A percentile compares a stretch with the other conserved stretches of the same genome.
Evolutionary conservation across 2,329 filamentous ascomycete species (phyloP).

Genomic region (Penicillium sp.): DNA sequence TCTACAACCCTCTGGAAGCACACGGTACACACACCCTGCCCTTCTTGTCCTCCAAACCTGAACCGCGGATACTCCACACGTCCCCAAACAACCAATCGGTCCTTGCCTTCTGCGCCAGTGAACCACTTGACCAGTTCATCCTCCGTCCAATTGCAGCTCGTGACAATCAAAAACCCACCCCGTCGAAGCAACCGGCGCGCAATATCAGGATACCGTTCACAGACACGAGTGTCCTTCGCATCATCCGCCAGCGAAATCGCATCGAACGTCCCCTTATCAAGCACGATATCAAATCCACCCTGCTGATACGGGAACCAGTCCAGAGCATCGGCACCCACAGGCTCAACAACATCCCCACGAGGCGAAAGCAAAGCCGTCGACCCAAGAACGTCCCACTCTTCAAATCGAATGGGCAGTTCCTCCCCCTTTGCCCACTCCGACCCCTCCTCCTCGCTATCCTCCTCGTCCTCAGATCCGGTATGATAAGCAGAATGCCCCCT

Average conservation of each 20-base stretch:
- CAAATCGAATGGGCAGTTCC: constrained; percentile 46
- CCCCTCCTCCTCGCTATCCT: constrained; percentile 48
- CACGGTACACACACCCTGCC: constrained; percentile 83
- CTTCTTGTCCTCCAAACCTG: constrained; percentile 82
- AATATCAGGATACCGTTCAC: constrained; percentile 70
- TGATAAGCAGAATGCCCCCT: constrained; percentile 37
- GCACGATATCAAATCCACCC: constrained; percentile 77
- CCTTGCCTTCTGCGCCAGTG: constrained; percentile 41
- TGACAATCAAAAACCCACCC: constrained; percentile 76
- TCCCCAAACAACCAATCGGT: constrained; percentile 60
- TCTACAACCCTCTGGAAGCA: constrained; percentile 63
- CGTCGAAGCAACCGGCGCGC: constrained; percentile 67
- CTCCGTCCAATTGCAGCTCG: constrained; percentile 98
- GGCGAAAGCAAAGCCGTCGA: constrained; percentile 30
- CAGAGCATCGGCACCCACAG: constrained; percentile 8
- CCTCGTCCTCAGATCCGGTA: constrained; percentile 28
- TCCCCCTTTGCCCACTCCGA: constrained; percentile 23
- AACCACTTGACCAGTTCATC: constrained; percentile 82
- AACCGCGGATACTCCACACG: constrained; percentile 81
- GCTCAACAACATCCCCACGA: constrained; percentile 31
- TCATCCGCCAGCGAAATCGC: constrained; percentile 70
- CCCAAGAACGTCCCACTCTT: constrained; percentile 64
- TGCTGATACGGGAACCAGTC: constrained; percentile 41
- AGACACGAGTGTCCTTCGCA: constrained; percentile 52
- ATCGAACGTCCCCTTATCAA: constrained; percentile 99